phyloP scores from a whole-genome alignment of 257 asterid genomes.

The Striga asiatica region DNA sequence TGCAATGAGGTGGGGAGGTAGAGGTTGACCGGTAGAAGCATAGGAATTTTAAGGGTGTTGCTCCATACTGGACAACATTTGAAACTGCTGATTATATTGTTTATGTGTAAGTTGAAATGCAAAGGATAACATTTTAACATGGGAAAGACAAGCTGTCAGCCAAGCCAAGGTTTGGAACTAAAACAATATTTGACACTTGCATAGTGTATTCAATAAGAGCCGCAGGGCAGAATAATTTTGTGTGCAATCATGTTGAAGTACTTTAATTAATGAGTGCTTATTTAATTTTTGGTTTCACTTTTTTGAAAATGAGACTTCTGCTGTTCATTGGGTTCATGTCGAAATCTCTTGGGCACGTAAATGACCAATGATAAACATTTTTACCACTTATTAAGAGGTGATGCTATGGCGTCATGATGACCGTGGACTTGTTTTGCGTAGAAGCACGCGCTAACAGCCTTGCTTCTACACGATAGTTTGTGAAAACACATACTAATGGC shows the following conservation, averaged over 20 bases:
- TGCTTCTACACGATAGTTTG: too few relatives aligned
- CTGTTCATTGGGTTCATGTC: constrained; percentile 4
- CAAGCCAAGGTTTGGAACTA: constrained; percentile 6
- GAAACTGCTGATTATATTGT: neutral
- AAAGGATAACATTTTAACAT: neutral
- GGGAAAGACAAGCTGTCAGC: neutral
- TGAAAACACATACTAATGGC: too few relatives aligned
- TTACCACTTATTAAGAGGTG: too few relatives aligned
- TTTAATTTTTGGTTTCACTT: neutral
- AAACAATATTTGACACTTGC: neutral
- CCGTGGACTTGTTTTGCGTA: too few relatives aligned
- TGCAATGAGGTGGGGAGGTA: neutral
- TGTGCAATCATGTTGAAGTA: neutral
- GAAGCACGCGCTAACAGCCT: too few relatives aligned
- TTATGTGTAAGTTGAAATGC: neutral
- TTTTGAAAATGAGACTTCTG: neutral
- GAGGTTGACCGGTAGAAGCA: neutral
- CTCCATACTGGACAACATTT: neutral
- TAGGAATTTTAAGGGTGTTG: neutral
- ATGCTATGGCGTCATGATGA: too few relatives aligned
- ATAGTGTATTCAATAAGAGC: neutral
- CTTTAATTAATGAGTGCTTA: neutral
- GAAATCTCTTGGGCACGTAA: neutral
- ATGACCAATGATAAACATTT: neutral
- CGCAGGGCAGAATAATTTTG: neutral